These are phyloP conservation scores for Geranium brycei DNA, from an alignment of 345 rosid genomes.

Conservation along the genomic window DNA sequence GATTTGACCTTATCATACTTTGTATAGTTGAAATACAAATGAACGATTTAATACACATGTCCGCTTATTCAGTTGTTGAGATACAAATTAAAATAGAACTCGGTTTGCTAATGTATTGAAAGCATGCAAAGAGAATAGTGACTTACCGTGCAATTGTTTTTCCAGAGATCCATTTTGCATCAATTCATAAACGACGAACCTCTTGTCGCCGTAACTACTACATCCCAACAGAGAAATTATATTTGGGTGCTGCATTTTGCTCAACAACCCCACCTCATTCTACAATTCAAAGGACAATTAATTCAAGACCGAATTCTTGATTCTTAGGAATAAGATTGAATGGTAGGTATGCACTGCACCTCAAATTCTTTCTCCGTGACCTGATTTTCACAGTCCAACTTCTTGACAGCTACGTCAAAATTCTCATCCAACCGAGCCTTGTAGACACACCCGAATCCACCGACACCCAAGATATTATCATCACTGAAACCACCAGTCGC, in stretches of 20 bases:
- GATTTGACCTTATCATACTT: too few species aligned
- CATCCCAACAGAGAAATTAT: constrained; percentile 62
- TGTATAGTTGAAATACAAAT: too few species aligned
- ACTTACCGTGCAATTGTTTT: constrained; percentile 71
- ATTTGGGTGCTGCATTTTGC: constrained; percentile 65
- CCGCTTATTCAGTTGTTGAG: too few species aligned
- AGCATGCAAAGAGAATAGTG: background rate
- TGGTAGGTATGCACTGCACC: constrained; percentile 22
- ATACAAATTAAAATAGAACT: too few species aligned
- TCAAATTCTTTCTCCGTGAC: constrained; percentile 61
- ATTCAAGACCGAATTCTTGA: constrained; percentile 3
- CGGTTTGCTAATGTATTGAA: background rate
- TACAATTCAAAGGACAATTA: constrained; percentile 19
- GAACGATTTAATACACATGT: too few species aligned
- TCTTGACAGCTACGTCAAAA: constrained; percentile 60
- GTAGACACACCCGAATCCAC: constrained; percentile 86
- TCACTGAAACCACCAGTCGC: constrained; percentile 50
- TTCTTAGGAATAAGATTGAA: background rate
- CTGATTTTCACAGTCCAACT: constrained; percentile 49
- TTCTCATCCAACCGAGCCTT: constrained; percentile 47
- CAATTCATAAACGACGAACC: constrained; percentile 72
- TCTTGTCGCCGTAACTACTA: constrained; percentile 35
- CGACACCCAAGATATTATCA: constrained; percentile 60
- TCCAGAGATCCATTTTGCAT: constrained; percentile 84
- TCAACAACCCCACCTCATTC: constrained; percentile 73